Conservation (phyloP, 2,329 filamentous ascomycete genomes). For the Stromatinia cepivora region DNA sequence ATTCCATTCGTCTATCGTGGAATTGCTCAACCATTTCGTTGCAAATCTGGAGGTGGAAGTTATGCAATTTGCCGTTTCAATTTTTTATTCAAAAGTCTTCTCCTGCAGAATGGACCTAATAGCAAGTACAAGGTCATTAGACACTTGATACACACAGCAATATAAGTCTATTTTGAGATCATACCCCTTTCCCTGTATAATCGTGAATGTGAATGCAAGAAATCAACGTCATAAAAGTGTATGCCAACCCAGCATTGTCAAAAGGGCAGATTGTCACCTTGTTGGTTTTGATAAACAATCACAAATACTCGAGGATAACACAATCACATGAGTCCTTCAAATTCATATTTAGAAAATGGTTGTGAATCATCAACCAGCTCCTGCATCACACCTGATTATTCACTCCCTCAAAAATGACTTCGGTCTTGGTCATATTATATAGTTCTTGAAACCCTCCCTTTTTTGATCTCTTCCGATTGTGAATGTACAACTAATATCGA, state of each 20-base stretch:
- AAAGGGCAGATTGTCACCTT: conserved; percentile 7
- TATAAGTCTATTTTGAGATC: conserved; percentile 19
- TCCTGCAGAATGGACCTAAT: conserved; percentile 19
- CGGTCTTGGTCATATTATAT: conserved; percentile 17
- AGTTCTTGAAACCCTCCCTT: neutral
- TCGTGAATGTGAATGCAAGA: neutral
- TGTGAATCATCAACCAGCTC: conserved; percentile 22
- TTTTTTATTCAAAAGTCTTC: conserved; percentile 25
- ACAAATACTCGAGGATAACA: neutral
- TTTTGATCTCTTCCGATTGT: neutral
- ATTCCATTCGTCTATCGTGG: neutral
- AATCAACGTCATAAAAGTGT: neutral
- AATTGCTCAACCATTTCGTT: conserved; percentile 12
- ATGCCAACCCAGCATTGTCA: conserved; percentile 1
- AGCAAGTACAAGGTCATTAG: conserved; percentile 23
- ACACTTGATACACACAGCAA: conserved; percentile 21
- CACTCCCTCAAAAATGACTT: conserved; percentile 14
- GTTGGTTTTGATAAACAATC: conserved; percentile 5
- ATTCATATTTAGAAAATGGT: neutral
- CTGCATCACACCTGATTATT: conserved; percentile 11
- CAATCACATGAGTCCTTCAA: conserved; percentile 11
- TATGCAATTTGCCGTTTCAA: conserved; percentile 15
- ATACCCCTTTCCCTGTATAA: neutral
- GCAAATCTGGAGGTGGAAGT: conserved; percentile 17
- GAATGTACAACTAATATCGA: conserved; percentile 8